Conservation (phyloP, 164 flowering plant genomes). For the Paratinospora sagittata region DNA sequence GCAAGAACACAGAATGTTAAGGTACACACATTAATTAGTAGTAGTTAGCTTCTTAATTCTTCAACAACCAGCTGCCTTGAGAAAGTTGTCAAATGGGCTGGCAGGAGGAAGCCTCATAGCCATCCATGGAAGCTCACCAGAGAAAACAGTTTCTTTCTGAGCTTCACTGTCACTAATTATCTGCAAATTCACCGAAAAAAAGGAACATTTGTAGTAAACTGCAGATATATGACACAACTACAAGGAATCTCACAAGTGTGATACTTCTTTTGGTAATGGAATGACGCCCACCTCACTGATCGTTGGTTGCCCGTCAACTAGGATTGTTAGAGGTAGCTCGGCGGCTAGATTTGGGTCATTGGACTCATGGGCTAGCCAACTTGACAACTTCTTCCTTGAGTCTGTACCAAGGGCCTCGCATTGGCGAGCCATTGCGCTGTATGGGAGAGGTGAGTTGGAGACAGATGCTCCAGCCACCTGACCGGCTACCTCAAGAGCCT, state of each 20-base stretch:
- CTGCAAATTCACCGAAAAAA: conserved; percentile 29
- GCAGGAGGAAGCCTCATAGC: conserved; percentile 90
- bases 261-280: background rate
- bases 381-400: conserved; percentile 70
- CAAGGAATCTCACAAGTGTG: background rate
- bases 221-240: background rate
- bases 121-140: conserved; percentile 38
- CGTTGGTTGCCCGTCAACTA: conserved; percentile 16
- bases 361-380: conserved; percentile 63
- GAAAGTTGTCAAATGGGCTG: conserved; percentile 96
- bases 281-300: conserved; percentile 34
- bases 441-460: conserved; percentile 80
- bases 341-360: conserved; percentile 18
- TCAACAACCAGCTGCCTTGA: conserved; percentile 70
- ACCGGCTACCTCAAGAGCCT: conserved; percentile 94
- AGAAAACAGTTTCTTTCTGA: conserved; percentile 11
- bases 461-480: conserved; percentile 80
- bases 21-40: too few species aligned
- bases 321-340: background rate
- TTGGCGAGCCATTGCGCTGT: conserved; percentile 75
- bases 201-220: background rate
- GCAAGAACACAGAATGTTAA: background rate
- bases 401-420: conserved; percentile 85
- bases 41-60: conserved; percentile 2
- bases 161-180: conserved; percentile 22